Percentiles rank a stretch among this genome's conserved stretches.
Evolutionary conservation across 2,329 filamentous ascomycete genomes (phyloP).

Genomic region (Penicillium occitanis): DNA sequence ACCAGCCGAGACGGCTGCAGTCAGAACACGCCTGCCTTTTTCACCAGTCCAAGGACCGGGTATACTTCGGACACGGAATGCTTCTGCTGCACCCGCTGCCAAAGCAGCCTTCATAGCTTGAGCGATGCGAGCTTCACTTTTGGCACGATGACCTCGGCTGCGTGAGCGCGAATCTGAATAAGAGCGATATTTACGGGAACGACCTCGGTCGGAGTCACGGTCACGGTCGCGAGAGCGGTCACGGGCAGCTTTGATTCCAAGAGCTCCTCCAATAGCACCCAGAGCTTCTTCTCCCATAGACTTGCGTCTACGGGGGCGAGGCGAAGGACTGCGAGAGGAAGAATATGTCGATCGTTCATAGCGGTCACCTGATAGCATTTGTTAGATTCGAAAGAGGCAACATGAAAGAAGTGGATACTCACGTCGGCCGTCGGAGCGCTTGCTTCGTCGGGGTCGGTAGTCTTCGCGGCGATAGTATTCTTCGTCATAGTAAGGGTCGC

Average conservation of each 20-base stretch:
- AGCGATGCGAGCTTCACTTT: conserved; percentile 63
- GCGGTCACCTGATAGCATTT: conserved; percentile 30
- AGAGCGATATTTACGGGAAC: conserved; percentile 41
- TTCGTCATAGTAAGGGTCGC: conserved; percentile 37
- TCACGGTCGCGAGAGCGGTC: conserved; percentile 36
- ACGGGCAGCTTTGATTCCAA: conserved; percentile 54
- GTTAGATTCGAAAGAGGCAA: neutral
- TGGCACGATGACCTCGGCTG: conserved; percentile 52
- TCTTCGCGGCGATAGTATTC: conserved; percentile 40
- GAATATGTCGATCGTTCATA: conserved; percentile 34
- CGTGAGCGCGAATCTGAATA: conserved; percentile 57
- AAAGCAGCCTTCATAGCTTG: conserved; percentile 90
- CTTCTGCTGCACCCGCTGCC: conserved; percentile 85
- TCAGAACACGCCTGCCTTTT: conserved; percentile 88
- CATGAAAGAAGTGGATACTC: conserved; percentile 25
- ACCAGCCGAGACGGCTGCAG: conserved; percentile 80
- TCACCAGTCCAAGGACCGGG: conserved; percentile 86
- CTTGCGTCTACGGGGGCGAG: conserved; percentile 44
- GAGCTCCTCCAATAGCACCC: conserved; percentile 52
- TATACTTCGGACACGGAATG: conserved; percentile 85
- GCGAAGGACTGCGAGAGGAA: conserved; percentile 43
- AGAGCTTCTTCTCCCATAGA: conserved; percentile 52
- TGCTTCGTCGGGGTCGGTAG: conserved; percentile 42
- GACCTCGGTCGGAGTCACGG: conserved; percentile 42
- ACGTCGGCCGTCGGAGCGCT: conserved; percentile 48